Evolutionary conservation across 805 yeast species (phyloP).

Genomic region (Schwanniomyces polymorphus): DNA sequence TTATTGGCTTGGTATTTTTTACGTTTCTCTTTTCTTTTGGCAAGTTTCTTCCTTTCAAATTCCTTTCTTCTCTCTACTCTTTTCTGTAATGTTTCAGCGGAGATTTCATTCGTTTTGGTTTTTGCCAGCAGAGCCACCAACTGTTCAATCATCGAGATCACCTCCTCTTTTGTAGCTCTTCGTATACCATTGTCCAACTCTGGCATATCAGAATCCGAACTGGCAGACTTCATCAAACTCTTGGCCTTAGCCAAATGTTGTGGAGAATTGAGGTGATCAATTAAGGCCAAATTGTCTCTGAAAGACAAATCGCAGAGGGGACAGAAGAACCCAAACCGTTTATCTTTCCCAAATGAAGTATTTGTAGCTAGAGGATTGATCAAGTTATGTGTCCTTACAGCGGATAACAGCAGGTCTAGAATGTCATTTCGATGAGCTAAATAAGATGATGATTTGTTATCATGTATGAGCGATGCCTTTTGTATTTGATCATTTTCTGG

Average conservation of each 20-base stretch:
- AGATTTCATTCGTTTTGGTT: constrained; percentile 46
- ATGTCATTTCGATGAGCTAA: constrained; percentile 32
- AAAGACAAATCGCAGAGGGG: constrained; percentile 76
- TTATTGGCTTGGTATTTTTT: constrained; percentile 16
- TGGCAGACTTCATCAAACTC: constrained; percentile 3
- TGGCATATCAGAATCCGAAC: constrained; percentile 12
- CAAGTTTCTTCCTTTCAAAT: constrained; percentile 36
- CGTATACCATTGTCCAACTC: constrained; percentile 33
- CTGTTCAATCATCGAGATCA: constrained; percentile 25
- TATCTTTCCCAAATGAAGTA: constrained; percentile 36
- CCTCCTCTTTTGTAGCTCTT: constrained; percentile 36
- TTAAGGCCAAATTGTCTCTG: constrained; percentile 76
- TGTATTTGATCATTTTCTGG: constrained; percentile 4
- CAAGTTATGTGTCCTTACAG: constrained; percentile 35
- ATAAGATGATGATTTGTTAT: constrained; percentile 16
- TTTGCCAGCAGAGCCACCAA: constrained; percentile 25
- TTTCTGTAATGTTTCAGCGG: constrained; percentile 30
- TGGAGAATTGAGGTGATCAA: constrained; percentile 81
- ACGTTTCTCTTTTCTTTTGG: constrained; percentile 25
- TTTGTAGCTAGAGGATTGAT: constrained; percentile 20
- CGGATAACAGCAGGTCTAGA: constrained; percentile 27
- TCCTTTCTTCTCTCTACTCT: constrained; percentile 39
- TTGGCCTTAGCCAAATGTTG: constrained; percentile 52
- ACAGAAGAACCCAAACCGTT: constrained; percentile 83
- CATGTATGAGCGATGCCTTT: constrained; percentile 5